These are phyloP conservation scores for Rhodotorula mucilaginosa DNA, from an alignment of 1,284 basidiomycete species.

Conservation along the genomic window DNA sequence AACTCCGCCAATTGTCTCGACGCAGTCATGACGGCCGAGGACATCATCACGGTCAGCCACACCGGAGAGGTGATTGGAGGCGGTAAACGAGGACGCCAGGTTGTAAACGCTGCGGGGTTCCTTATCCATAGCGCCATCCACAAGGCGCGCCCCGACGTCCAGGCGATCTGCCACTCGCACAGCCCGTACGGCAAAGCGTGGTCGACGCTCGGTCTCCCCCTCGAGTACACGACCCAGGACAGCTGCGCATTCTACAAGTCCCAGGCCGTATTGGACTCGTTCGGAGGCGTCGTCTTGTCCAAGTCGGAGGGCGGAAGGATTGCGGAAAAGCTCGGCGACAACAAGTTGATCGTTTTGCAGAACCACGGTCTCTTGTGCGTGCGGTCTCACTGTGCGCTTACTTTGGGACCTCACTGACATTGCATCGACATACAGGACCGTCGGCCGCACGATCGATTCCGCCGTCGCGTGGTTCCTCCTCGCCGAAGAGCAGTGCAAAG, in stretches of 20 bases:
- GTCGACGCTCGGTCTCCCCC: slow-evolving; percentile 58
- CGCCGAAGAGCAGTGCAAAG: slow-evolving; percentile 55
- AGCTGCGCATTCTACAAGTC: slow-evolving; percentile 43
- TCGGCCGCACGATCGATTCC: slow-evolving; percentile 53
- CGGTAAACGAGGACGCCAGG: slow-evolving; percentile 46
- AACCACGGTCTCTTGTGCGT: slow-evolving; percentile 56
- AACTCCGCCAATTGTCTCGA: neutral
- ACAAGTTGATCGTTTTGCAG: slow-evolving; percentile 53
- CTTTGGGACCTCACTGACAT: no score
- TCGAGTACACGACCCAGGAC: slow-evolving; percentile 48
- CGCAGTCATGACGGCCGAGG: slow-evolving; percentile 34
- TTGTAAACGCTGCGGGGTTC: slow-evolving; percentile 43
- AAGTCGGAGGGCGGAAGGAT: slow-evolving; percentile 61
- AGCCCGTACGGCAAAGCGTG: slow-evolving; percentile 64
- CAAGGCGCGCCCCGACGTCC: slow-evolving; percentile 59
- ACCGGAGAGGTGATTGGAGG: slow-evolving; percentile 56
- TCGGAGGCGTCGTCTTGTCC: slow-evolving; percentile 62
- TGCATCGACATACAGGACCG: slow-evolving; percentile 48
- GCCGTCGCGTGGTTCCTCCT: slow-evolving; percentile 52
- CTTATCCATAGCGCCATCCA: slow-evolving; percentile 19
- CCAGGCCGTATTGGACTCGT: slow-evolving; percentile 47
- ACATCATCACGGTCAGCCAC: slow-evolving; percentile 52
- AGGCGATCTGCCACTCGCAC: slow-evolving; percentile 66
- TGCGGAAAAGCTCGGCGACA: slow-evolving; percentile 53
- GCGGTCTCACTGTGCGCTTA: neutral